A percentile compares a stretch with the other conserved stretches of the same genome.
Conservation (phyloP, 345 rosid species). For the Gossypium rotundifolium region DNA sequence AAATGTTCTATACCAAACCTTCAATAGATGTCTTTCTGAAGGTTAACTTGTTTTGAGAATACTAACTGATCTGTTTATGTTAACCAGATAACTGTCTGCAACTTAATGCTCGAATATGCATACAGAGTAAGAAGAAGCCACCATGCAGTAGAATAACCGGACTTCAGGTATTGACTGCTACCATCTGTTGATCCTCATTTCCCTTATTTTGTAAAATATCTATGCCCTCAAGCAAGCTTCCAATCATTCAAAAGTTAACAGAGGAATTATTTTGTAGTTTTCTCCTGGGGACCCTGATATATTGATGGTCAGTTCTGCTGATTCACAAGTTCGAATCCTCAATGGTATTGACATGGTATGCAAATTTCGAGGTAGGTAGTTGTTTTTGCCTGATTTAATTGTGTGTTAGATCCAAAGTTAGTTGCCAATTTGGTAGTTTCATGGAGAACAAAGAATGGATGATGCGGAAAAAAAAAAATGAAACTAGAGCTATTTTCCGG, state of each 20-base stretch:
- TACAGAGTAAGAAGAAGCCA: constrained; percentile 40
- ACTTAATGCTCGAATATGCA: constrained; percentile 21
- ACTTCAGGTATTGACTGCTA: constrained; percentile 28
- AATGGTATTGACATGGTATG: constrained; percentile 27
- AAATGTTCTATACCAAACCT: neutral
- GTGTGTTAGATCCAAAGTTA: neutral
- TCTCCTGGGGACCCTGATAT: constrained; percentile 32
- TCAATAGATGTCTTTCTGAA: constrained; percentile 1
- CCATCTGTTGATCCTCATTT: neutral
- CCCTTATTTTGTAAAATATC: neutral
- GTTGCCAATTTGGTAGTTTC: neutral
- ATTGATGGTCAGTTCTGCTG: constrained; percentile 41
- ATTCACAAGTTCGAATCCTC: constrained; percentile 33
- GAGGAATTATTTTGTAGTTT: constrained; percentile 24
- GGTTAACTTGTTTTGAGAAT: constrained; percentile 16
- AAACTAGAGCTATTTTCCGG: neutral
- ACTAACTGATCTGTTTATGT: constrained; percentile 29
- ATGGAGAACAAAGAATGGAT: neutral
- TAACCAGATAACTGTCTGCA: constrained; percentile 34
- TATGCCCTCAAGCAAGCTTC: neutral
- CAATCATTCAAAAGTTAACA: constrained; percentile 1
- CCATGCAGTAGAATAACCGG: constrained; percentile 38
- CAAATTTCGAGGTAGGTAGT: constrained; percentile 31
- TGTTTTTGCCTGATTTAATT: constrained; percentile 12
- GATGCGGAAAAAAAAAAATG: neutral